Conservation (phyloP, 106 monocot species). For the Phalaenopsis aphrodite region DNA sequence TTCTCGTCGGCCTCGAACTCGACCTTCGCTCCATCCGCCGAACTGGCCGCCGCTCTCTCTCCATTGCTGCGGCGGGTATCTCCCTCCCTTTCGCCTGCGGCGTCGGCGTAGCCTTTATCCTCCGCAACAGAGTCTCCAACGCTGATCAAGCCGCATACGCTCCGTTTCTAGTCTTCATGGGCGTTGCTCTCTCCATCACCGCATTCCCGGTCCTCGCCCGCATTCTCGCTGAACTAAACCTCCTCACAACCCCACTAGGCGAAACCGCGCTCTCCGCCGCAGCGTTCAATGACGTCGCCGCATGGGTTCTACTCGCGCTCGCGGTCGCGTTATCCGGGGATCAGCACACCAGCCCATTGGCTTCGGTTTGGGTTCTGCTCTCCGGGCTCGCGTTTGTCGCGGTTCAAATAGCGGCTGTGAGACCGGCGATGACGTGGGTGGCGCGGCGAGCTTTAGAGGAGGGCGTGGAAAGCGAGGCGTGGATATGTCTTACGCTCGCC, state of each 20-base stretch:
- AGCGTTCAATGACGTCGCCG: slow-evolving; percentile 37
- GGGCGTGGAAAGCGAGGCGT: slow-evolving; percentile 24
- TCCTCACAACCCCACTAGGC: slow-evolving; percentile 26
- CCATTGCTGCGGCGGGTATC: slow-evolving; percentile 39
- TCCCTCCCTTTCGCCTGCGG: slow-evolving; percentile 33
- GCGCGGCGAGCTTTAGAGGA: slow-evolving; percentile 15
- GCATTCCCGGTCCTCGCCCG: slow-evolving; percentile 21
- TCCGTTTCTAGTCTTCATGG: slow-evolving; percentile 20
- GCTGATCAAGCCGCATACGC: slow-evolving; percentile 7
- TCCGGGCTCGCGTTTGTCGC: slow-evolving; percentile 14
- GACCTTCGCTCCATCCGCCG: slow-evolving; percentile 39
- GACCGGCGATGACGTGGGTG: slow-evolving; percentile 25
- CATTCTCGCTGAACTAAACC: slow-evolving; percentile 17
- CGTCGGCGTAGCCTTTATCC: slow-evolving; percentile 26
- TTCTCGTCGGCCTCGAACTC: slow-evolving; percentile 51
- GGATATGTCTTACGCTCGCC: slow-evolving; percentile 24
- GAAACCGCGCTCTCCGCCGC: slow-evolving; percentile 42
- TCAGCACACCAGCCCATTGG: neutral
- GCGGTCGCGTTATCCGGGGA: slow-evolving; percentile 41
- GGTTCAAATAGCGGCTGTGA: neutral
- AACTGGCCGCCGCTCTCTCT: slow-evolving; percentile 24
- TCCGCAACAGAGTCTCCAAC: slow-evolving; percentile 17
- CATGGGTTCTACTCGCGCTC: slow-evolving; percentile 45
- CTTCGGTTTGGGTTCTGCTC: slow-evolving; percentile 18
- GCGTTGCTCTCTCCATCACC: slow-evolving; percentile 17